These are phyloP conservation scores for Saksenaea oblongispora DNA, from an alignment of 371 early-diverging fungal genomes.

Conservation along the genomic window DNA sequence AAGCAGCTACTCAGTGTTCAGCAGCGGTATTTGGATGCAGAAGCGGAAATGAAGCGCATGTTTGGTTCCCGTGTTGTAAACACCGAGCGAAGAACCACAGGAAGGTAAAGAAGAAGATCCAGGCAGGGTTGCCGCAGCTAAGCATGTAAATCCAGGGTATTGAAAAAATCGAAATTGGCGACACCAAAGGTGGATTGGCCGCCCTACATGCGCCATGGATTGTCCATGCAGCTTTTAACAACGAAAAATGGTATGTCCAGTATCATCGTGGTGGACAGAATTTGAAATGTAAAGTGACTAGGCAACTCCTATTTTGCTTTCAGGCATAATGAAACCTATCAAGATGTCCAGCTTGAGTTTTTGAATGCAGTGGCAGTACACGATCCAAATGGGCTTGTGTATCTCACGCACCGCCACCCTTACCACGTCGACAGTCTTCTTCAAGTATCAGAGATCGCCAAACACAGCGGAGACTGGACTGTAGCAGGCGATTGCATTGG, in stretches of 20 bases:
- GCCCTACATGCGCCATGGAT: slow-evolving; percentile 63
- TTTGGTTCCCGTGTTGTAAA: slow-evolving; percentile 86
- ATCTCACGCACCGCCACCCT: slow-evolving; percentile 72
- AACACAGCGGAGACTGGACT: slow-evolving; percentile 77
- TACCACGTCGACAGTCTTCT: slow-evolving; percentile 86
- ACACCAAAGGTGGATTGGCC: slow-evolving; percentile 83
- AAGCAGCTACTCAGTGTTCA: slow-evolving; percentile 65
- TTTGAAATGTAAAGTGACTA: neutral
- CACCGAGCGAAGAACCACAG: slow-evolving; percentile 48
- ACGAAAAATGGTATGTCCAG: slow-evolving; percentile 41
- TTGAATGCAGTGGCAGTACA: slow-evolving; percentile 70
- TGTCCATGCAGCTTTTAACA: slow-evolving; percentile 73
- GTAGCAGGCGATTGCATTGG: slow-evolving; percentile 78
- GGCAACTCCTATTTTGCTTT: slow-evolving; percentile 62
- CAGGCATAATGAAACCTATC: slow-evolving; percentile 72
- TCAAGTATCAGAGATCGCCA: slow-evolving; percentile 83
- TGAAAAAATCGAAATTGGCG: slow-evolving; percentile 65
- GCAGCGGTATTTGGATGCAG: slow-evolving; percentile 73
- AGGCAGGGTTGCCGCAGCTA: neutral
- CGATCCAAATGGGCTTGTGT: slow-evolving; percentile 74
- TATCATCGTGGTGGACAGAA: neutral
- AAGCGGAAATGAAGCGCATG: slow-evolving; percentile 85
- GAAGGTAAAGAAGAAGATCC: slow-evolving; percentile 26
- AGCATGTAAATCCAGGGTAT: slow-evolving; percentile 16
- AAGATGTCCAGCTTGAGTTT: slow-evolving; percentile 74